These are phyloP conservation scores for Fraxinus pennsylvanica DNA, from an alignment of 257 asterid species.

Conservation along the genomic window DNA sequence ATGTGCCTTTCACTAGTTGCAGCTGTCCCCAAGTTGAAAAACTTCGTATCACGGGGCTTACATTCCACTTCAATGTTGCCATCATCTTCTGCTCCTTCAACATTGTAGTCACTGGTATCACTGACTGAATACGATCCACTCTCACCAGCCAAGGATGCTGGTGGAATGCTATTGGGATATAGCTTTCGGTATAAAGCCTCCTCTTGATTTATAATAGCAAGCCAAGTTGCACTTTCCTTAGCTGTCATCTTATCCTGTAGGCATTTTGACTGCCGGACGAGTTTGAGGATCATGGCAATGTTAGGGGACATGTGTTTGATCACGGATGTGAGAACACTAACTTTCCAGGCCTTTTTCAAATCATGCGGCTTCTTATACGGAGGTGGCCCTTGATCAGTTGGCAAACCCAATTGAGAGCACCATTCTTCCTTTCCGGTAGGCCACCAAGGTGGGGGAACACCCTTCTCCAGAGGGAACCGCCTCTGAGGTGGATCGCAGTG, in stretches of 20 bases:
- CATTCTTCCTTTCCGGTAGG: constrained; percentile 60
- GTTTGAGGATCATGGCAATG: constrained; percentile 47
- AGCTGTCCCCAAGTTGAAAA: constrained; percentile 29
- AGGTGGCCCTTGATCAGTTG: constrained; percentile 45
- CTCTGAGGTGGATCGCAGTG: constrained; percentile 65
- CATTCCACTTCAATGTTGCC: constrained; percentile 31
- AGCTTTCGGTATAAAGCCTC: constrained; percentile 42
- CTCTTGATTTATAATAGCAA: constrained; percentile 54
- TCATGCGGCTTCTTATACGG: constrained; percentile 67
- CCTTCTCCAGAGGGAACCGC: constrained; percentile 52
- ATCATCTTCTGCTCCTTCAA: constrained; percentile 48
- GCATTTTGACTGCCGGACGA: constrained; percentile 49
- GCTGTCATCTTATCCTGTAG: constrained; percentile 64
- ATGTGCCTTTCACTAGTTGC: constrained; percentile 12
- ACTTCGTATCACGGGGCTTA: constrained; percentile 39
- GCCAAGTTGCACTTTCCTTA: constrained; percentile 62
- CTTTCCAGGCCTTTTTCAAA: constrained; percentile 58
- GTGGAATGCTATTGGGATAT: constrained; percentile 39
- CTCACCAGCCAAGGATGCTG: constrained; percentile 23
- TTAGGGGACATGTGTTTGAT: constrained; percentile 58
- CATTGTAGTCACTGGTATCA: constrained; percentile 49
- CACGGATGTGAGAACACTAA: constrained; percentile 49
- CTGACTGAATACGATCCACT: constrained; percentile 34
- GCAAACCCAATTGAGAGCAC: constrained; percentile 47
- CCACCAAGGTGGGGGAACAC: constrained; percentile 70